Conservation (phyloP, 495 filamentous ascomycete genomes). For the Aspergillus incahuasiensis region DNA sequence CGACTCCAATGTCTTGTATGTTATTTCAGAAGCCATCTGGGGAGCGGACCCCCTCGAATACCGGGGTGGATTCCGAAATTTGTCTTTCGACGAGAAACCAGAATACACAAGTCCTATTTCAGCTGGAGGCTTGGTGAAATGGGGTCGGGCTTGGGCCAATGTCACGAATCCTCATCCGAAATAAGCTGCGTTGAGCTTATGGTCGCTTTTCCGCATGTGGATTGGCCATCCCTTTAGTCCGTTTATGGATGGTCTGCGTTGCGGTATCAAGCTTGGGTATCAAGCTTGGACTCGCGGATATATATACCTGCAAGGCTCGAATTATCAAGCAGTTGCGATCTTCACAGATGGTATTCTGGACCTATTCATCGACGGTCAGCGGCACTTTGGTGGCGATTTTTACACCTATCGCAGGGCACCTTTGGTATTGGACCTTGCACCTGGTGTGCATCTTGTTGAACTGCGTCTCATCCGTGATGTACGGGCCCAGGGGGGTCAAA, state of each 20-base stretch:
- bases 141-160: slow-evolving; percentile 33
- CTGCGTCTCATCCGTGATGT: slow-evolving; percentile 52
- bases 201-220: slow-evolving; percentile 43
- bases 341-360: slow-evolving; percentile 45
- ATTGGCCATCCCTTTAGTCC: slow-evolving; percentile 48
- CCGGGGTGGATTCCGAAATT: slow-evolving; percentile 46
- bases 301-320: slow-evolving; percentile 29
- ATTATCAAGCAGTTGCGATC: slow-evolving; percentile 31
- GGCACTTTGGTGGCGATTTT: slow-evolving; percentile 55
- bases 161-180: slow-evolving; percentile 12
- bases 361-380: slow-evolving; percentile 45
- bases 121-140: slow-evolving; percentile 44
- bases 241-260: slow-evolving; percentile 58
- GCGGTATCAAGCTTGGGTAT: slow-evolving; percentile 58
- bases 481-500: slow-evolving; percentile 46
- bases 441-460: slow-evolving; percentile 49
- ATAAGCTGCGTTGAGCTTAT: slow-evolving; percentile 29
- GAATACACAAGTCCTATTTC: slow-evolving; percentile 47
- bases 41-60: slow-evolving; percentile 54
- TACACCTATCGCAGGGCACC: slow-evolving; percentile 49
- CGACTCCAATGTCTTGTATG: not conserved
- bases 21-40: slow-evolving; percentile 50
- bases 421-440: slow-evolving; percentile 41
- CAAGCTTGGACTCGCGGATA: slow-evolving; percentile 54
- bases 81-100: slow-evolving; percentile 34